phyloP scores from a whole-genome alignment of 2,329 filamentous ascomycete species.

The Ascochyta rabiei region DNA sequence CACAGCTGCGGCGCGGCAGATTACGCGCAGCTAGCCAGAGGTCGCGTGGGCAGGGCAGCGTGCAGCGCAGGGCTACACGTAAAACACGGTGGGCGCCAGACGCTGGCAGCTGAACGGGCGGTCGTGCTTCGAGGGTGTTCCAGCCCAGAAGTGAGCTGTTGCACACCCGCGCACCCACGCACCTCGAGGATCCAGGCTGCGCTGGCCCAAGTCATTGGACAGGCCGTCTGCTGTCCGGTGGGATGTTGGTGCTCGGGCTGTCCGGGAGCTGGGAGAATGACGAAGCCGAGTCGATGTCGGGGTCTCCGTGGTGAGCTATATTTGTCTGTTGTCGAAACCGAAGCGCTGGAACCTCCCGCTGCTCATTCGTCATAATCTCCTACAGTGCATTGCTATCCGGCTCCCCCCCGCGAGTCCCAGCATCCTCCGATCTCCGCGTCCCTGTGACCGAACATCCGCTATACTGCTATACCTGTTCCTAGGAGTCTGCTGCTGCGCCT shows the following conservation, averaged over 20 bases:
- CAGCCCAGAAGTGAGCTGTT: constrained; percentile 1
- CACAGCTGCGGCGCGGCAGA: constrained; percentile 8
- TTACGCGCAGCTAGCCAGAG: constrained; percentile 12
- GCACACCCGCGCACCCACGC: background rate
- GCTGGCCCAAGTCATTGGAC: constrained; percentile 7
- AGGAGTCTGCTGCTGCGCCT: constrained; percentile 21
- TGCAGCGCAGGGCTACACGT: constrained; percentile 19
- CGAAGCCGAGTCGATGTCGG: constrained; percentile 3
- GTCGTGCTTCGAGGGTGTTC: constrained; percentile 10
- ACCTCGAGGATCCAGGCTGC: background rate
- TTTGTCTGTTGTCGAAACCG: constrained; percentile 4
- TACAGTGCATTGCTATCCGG: constrained; percentile 5
- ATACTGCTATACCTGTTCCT: constrained; percentile 5
- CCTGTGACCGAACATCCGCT: constrained; percentile 8
- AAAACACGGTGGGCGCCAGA: constrained; percentile 31
- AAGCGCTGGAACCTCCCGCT: constrained; percentile 1
- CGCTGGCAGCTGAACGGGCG: constrained; percentile 31
- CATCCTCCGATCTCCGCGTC: constrained; percentile 6
- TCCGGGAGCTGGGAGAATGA: constrained; percentile 1
- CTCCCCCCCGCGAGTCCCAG: background rate
- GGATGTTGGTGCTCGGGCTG: constrained; percentile 4
- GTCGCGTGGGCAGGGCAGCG: constrained; percentile 15
- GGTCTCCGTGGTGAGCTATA: constrained; percentile 13
- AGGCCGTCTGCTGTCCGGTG: constrained; percentile 5
- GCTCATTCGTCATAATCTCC: constrained; percentile 14